A percentile compares a stretch with the other conserved stretches of the same genome.
These are phyloP conservation scores for Acanthamoeba culbertsoni DNA, from an alignment of 208 protist species.

Conservation along the genomic window DNA sequence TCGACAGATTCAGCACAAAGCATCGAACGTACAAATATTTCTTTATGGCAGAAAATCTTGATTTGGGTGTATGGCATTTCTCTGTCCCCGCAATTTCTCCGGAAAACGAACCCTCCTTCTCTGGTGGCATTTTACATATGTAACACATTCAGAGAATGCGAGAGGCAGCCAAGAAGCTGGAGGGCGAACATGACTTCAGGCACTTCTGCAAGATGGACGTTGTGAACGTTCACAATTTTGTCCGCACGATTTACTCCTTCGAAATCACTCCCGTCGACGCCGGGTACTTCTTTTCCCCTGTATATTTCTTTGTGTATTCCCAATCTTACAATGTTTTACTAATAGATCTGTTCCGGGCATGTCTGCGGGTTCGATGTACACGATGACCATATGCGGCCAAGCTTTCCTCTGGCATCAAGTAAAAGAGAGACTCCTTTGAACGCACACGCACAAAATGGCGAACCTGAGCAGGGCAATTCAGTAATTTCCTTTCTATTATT, in stretches of 20 bases:
- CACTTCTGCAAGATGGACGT: slow-evolving; percentile 97
- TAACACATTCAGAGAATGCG: slow-evolving; percentile 90
- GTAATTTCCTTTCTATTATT: not conserved
- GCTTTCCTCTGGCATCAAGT: slow-evolving; percentile 97
- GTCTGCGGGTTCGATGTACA: slow-evolving; percentile 78
- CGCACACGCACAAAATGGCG: too few species aligned
- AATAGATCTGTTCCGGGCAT: not conserved
- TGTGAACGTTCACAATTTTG: slow-evolving; percentile 91
- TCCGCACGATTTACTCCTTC: slow-evolving; percentile 80
- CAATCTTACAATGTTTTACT: not conserved
- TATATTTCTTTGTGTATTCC: not conserved
- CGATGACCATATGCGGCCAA: slow-evolving; percentile 90
- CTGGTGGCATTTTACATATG: slow-evolving; percentile 57
- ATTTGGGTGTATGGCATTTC: slow-evolving; percentile 66
- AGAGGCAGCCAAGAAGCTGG: slow-evolving; percentile 84
- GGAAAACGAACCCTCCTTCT: not conserved
- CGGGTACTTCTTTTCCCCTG: not conserved
- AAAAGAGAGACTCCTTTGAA: not conserved
- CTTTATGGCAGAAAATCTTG: slow-evolving; percentile 72
- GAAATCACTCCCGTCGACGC: not conserved
- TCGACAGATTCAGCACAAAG: slow-evolving; percentile 65
- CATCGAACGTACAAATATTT: slow-evolving; percentile 89
- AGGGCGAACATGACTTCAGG: slow-evolving; percentile 95
- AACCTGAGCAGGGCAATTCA: not conserved
- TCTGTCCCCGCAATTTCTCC: not conserved